Base-by-base conservation (phyloP, 768 basidiomycete species). In the Naganishia onofrii region DNA sequence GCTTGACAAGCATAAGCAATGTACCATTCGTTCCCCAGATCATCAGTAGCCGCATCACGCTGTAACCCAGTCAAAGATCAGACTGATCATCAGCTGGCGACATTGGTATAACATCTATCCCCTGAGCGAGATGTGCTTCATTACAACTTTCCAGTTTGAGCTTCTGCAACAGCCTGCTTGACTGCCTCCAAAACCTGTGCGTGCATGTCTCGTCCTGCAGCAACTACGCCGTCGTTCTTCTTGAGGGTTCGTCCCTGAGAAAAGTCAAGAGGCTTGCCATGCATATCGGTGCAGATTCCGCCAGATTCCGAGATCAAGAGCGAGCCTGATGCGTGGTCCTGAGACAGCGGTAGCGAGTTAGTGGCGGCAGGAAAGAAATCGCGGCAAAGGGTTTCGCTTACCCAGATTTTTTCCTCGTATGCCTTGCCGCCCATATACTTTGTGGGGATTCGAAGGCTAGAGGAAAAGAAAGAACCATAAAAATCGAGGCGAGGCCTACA, bases 381-480 rank as follows among this genome's bases (percentile, higher is more conserved):
- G 58, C 31, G 13, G 48, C 3, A 26, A 38, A 31, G 10, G 7
- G 23, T 3, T 26, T 17, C 12, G 63, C 0, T 76, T 42, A 66
- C 90, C 94, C 95, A 99, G n/a, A 98, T 94, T 83, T 97, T 97
- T 80, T 97, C 95, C 71, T 83, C 80, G 79, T 98, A 97, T 1
- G 88, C 90, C 3, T 86, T 81, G 7, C 81, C 81, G 10, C 81
- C 81, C 23, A 74, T 76, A 73, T 80, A 82, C 67, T 79, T 80
- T 4, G 81, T 82, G 8, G 81, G 81, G 31, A 82, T 81, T 54
- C 81, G 66, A 38, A 82, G 71, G 71, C 79, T 80, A 38, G 69
- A 12, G 38, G n/a, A 23, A 21, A 38, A 21, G 4, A 38, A 15
- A 84, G 52, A n/a, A n/a, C 92, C 82, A 78, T 93, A 26, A 13